A percentile compares a stretch with the other conserved stretches of the same genome.
These are phyloP conservation scores for Ophiostoma sp. DNA, from an alignment of 2,329 filamentous ascomycete species.

Conservation along the genomic window DNA sequence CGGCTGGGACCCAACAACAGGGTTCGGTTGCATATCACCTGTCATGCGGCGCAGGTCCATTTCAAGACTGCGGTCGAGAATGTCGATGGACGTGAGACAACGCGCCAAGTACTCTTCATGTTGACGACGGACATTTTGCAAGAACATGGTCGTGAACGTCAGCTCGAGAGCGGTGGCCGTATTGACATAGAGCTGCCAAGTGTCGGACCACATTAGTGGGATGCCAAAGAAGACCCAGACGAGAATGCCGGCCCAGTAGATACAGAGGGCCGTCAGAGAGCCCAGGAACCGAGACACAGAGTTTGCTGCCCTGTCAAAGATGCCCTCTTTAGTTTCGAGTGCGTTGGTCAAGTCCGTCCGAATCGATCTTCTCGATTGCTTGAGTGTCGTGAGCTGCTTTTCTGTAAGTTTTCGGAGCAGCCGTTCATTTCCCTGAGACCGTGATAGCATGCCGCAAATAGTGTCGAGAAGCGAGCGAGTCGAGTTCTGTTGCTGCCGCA, in stretches of 20 bases:
- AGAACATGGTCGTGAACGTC: slow-evolving; percentile 43
- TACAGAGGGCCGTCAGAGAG: slow-evolving; percentile 36
- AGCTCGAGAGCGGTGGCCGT: slow-evolving; percentile 46
- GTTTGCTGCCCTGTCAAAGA: slow-evolving; percentile 37
- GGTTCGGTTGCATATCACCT: slow-evolving; percentile 38
- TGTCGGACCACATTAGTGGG: slow-evolving; percentile 36
- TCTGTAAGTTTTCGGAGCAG: slow-evolving; percentile 34
- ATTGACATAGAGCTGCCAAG: slow-evolving; percentile 47
- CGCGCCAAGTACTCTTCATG: slow-evolving; percentile 38
- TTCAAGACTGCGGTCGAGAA: slow-evolving; percentile 41
- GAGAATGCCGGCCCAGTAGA: slow-evolving; percentile 41
- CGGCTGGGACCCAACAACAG: slow-evolving; percentile 36
- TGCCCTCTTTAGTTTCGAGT: slow-evolving; percentile 35
- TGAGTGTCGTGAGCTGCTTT: slow-evolving; percentile 28
- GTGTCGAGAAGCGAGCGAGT: slow-evolving; percentile 36
- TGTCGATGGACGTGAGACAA: slow-evolving; percentile 39
- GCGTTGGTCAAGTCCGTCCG: slow-evolving; percentile 32
- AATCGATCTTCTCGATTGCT: slow-evolving; percentile 30
- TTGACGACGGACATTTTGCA: slow-evolving; percentile 42
- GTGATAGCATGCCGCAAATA: slow-evolving; percentile 39
- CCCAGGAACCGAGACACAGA: slow-evolving; percentile 34
- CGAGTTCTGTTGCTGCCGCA: slow-evolving; percentile 42
- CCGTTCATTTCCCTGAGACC: slow-evolving; percentile 37
- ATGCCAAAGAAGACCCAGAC: slow-evolving; percentile 40
- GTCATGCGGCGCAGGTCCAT: slow-evolving; percentile 39